phyloP scores from a whole-genome alignment of 202 grass and related monocot genomes.

The Zoysia matrella region DNA sequence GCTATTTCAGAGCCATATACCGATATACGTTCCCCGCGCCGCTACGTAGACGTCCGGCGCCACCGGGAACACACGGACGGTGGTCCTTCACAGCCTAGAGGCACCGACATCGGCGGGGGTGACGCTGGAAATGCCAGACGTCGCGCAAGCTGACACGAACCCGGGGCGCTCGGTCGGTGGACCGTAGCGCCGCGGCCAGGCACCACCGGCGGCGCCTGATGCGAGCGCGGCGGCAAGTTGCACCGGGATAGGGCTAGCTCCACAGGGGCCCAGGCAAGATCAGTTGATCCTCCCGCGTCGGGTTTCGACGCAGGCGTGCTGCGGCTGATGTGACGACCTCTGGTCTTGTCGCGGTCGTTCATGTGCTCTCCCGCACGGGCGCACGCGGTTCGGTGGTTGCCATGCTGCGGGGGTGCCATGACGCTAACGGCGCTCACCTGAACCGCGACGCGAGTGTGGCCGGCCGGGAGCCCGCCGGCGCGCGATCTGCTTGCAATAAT shows the following conservation, averaged over 20 bases:
- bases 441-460: conserved; percentile 27
- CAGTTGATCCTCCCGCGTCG: neutral
- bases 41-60: conserved; percentile 12
- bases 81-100: conserved; percentile 3
- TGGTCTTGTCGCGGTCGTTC: conserved; percentile 51
- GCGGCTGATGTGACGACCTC: conserved; percentile 39
- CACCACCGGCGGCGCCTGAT: neutral
- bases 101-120: conserved; percentile 41
- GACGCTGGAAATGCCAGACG: neutral
- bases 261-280: neutral
- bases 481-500: conserved; percentile 3
- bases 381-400: neutral
- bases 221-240: conserved; percentile 34
- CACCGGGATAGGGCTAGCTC: conserved; percentile 31
- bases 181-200: conserved; percentile 26
- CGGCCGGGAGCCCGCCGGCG: neutral
- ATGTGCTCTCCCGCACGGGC: conserved; percentile 36
- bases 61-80: conserved; percentile 28
- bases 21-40: conserved; percentile 19
- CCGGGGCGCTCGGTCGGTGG: conserved; percentile 30
- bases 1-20: conserved; percentile 17
- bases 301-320: neutral
- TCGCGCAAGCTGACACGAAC: neutral
- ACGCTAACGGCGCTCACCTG: conserved; percentile 39
- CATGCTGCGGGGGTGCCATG: conserved; percentile 37